Conservation (phyloP, 148 eudicot species). For the Vaccinium myrtillus region DNA sequence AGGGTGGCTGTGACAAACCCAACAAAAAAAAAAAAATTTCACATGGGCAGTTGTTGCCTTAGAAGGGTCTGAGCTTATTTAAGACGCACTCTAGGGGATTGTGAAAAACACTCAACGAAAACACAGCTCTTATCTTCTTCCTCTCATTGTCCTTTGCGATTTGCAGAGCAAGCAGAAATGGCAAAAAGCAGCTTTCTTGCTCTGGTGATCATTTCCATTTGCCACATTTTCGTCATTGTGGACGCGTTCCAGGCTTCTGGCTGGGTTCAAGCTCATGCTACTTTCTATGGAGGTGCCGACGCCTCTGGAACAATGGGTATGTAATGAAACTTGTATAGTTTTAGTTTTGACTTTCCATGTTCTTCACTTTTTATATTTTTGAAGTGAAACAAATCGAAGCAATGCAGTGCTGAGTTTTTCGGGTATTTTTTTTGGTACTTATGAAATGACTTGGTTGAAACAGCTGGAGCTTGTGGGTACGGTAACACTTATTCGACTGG, state of each 20-base stretch:
- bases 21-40: conserved; percentile 3
- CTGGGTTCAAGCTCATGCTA: conserved; percentile 61
- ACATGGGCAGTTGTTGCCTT: conserved; percentile 48
- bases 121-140: background rate
- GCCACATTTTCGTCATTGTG: conserved; percentile 25
- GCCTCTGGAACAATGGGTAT: conserved; percentile 88
- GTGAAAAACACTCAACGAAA: conserved; percentile 13
- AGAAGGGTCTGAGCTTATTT: conserved; percentile 22
- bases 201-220: conserved; percentile 24
- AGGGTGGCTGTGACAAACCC: background rate
- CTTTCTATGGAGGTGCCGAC: conserved; percentile 80
- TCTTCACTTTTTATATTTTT: background rate
- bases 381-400: background rate
- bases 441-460: background rate
- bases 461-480: conserved; percentile 98
- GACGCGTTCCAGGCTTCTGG: conserved; percentile 51
- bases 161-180: conserved; percentile 23
- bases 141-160: background rate
- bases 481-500: conserved; percentile 70
- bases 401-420: background rate
- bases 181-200: conserved; percentile 18
- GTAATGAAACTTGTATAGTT: background rate
- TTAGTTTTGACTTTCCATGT: background rate
- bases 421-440: background rate
- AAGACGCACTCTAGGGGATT: background rate